phyloP scores from a whole-genome alignment of 352 stramenopile species.

The Phytophthora europaea region DNA sequence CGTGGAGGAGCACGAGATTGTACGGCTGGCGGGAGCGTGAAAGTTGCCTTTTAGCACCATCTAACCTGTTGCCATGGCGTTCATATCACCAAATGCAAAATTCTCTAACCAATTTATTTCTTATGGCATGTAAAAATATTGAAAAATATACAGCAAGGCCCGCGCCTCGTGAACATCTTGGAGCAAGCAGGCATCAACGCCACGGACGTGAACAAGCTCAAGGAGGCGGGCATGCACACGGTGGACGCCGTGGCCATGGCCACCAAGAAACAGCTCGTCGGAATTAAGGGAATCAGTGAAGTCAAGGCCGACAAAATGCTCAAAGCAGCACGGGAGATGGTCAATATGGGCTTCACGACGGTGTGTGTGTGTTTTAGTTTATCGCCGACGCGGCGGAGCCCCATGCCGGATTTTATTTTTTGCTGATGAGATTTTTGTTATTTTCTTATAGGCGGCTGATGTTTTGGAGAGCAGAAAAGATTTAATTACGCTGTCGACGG shows the following conservation, averaged over 20 bases:
- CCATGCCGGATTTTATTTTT: conserved; percentile 14
- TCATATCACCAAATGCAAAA: conserved; percentile 38
- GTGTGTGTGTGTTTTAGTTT: conserved; percentile 52
- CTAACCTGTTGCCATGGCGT: conserved; percentile 9
- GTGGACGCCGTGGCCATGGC: conserved; percentile 98
- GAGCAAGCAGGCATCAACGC: conserved; percentile 98
- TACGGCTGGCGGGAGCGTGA: conserved; percentile 5
- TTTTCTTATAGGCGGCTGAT: conserved; percentile 77
- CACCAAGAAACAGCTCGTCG: conserved; percentile 97
- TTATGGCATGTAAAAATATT: background rate
- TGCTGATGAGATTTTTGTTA: conserved; percentile 4
- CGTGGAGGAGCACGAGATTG: conserved; percentile 58
- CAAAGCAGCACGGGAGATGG: conserved; percentile 97
- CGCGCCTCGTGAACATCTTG: conserved; percentile 90
- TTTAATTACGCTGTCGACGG: conserved; percentile 96
- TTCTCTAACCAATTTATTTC: background rate
- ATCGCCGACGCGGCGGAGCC: background rate
- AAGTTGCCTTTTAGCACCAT: background rate
- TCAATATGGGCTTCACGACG: conserved; percentile 99
- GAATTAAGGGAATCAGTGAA: conserved; percentile 99
- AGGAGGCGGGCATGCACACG: conserved; percentile 97
- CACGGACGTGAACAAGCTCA: conserved; percentile 99
- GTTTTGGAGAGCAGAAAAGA: conserved; percentile 91
- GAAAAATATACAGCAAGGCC: conserved; percentile 65
- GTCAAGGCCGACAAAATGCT: conserved; percentile 99